These are phyloP conservation scores for Graphiopsis chlorocephala DNA, from an alignment of 2,329 filamentous ascomycete genomes.

Conservation along the genomic window DNA sequence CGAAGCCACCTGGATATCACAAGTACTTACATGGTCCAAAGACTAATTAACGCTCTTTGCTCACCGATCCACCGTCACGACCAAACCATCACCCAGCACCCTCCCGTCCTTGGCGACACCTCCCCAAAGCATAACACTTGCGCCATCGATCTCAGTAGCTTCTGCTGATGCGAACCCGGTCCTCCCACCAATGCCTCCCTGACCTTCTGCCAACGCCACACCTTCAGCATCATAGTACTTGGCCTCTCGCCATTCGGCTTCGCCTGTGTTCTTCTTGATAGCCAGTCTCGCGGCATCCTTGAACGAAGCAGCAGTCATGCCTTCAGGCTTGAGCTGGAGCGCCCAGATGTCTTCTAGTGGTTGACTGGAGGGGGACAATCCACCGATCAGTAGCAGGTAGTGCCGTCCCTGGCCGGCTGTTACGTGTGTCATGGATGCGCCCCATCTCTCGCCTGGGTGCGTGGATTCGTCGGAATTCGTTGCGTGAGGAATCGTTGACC, in stretches of 20 bases:
- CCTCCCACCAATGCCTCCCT: conserved; percentile 40
- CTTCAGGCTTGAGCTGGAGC: conserved; percentile 50
- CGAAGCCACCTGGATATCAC: background rate
- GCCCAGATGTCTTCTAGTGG: conserved; percentile 49
- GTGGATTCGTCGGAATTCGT: conserved; percentile 37
- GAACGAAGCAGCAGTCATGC: conserved; percentile 45
- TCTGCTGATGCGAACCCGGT: conserved; percentile 38
- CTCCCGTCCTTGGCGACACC: conserved; percentile 46
- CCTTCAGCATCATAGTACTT: conserved; percentile 47
- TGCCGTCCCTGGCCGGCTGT: conserved; percentile 53
- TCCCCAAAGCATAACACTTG: conserved; percentile 54
- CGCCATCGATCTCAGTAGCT: conserved; percentile 45
- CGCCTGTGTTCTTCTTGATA: conserved; percentile 47
- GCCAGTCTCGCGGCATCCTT: conserved; percentile 51
- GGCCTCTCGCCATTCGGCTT: conserved; percentile 51
- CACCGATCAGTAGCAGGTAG: conserved; percentile 53
- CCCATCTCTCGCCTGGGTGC: conserved; percentile 44
- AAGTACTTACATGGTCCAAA: background rate
- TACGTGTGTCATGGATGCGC: conserved; percentile 46
- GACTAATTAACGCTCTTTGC: background rate
- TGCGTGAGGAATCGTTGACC: conserved; percentile 38
- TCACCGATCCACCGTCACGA: conserved; percentile 38
- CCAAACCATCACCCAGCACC: conserved; percentile 40
- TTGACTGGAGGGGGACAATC: conserved; percentile 33
- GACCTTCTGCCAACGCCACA: conserved; percentile 33